Evolutionary conservation across 2,329 filamentous ascomycete genomes (phyloP).

Genomic region (Neofusicoccum parvum): DNA sequence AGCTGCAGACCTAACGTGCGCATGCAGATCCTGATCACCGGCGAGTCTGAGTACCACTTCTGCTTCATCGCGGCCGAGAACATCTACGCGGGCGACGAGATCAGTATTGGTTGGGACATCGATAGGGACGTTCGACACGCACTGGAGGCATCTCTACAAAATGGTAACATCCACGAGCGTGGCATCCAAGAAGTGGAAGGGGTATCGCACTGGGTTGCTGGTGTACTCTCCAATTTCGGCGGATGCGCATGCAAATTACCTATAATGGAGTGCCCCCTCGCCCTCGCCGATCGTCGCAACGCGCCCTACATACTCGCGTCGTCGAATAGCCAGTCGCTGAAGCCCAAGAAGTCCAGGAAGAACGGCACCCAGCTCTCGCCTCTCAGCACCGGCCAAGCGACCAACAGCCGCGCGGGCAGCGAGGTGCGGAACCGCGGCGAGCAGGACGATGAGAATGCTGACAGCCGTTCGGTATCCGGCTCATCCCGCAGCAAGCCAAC

Average conservation of each 20-base stretch:
- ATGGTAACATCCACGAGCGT: constrained; percentile 61
- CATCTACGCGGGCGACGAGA: constrained; percentile 72
- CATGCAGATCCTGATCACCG: constrained; percentile 74
- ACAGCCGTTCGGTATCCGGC: constrained; percentile 60
- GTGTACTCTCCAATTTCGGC: constrained; percentile 74
- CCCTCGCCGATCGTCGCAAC: constrained; percentile 38
- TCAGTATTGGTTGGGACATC: constrained; percentile 65
- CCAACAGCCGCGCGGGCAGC: constrained; percentile 62
- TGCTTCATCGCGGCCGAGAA: constrained; percentile 84
- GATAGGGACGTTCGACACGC: constrained; percentile 53
- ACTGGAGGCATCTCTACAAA: constrained; percentile 62
- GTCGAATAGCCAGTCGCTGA: constrained; percentile 41
- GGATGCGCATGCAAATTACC: constrained; percentile 71
- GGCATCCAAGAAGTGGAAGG: constrained; percentile 64
- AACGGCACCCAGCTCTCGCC: constrained; percentile 53
- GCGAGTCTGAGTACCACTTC: constrained; percentile 72
- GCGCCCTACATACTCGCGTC: constrained; percentile 24
- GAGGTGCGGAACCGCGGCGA: constrained; percentile 54
- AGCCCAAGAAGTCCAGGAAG: constrained; percentile 52
- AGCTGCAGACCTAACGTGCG: constrained; percentile 91
- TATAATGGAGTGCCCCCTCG: constrained; percentile 35
- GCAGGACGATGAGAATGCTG: constrained; percentile 58
- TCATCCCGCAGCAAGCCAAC: constrained; percentile 54
- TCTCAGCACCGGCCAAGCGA: constrained; percentile 53
- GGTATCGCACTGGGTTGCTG: constrained; percentile 66